phyloP scores from a whole-genome alignment of 1,139 yeast species.

The Yamadazyma blattariae region DNA sequence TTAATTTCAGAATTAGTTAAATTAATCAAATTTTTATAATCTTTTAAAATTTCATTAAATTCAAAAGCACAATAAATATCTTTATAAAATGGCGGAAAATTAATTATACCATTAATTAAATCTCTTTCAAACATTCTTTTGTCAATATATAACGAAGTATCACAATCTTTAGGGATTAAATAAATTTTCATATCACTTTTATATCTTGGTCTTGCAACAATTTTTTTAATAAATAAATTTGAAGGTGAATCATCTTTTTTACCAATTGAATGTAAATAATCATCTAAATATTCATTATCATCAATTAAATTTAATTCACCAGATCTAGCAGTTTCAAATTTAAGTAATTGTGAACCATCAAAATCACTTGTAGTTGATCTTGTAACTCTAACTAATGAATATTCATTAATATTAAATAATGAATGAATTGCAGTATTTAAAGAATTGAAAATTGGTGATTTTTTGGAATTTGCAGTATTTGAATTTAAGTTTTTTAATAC shows the following conservation, averaged over 20 bases:
- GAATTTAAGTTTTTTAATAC: conserved; percentile 28
- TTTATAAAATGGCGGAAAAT: conserved; percentile 20
- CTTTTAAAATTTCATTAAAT: conserved; percentile 16
- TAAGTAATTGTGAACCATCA: conserved; percentile 49
- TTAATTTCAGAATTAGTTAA: conserved; percentile 1
- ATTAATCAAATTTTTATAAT: conserved; percentile 14
- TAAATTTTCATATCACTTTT: conserved; percentile 50
- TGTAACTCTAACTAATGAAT: conserved; percentile 49
- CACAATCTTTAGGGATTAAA: conserved; percentile 29
- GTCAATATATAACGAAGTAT: conserved; percentile 47
- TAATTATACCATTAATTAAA: conserved; percentile 46
- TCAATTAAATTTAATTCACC: conserved; percentile 52
- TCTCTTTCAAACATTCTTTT: conserved; percentile 52
- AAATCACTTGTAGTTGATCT: conserved; percentile 51
- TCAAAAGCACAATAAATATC: conserved; percentile 26
- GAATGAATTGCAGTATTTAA: conserved; percentile 46
- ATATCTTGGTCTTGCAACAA: conserved; percentile 51
- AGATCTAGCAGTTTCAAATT: conserved; percentile 53
- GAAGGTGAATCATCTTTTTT: conserved; percentile 38
- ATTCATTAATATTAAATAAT: conserved; percentile 39
- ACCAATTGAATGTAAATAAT: conserved; percentile 40
- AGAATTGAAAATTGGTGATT: conserved; percentile 38
- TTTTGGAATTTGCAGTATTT: background rate
- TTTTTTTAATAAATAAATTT: conserved; percentile 43
- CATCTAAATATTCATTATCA: conserved; percentile 43